A percentile compares a stretch with the other conserved stretches of the same genome.
Evolutionary conservation across 108 stramenopile genomes (phyloP).

Genomic region (Licmophora abbreviata): DNA sequence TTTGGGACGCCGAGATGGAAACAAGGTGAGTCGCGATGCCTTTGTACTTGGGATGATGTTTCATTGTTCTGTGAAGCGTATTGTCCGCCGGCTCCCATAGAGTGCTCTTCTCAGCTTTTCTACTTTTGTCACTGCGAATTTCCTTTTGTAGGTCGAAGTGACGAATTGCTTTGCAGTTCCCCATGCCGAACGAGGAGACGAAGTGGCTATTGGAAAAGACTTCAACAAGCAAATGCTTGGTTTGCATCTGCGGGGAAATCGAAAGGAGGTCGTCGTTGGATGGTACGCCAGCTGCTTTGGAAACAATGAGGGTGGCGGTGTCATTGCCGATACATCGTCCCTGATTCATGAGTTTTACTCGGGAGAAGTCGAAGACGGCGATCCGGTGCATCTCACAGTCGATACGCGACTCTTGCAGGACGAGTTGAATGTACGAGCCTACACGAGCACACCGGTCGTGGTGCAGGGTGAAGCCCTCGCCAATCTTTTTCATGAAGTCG

Average conservation of each 20-base stretch:
- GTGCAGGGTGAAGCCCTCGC: conserved; percentile 80
- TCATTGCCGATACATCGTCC: conserved; percentile 69
- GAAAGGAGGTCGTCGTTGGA: conserved; percentile 89
- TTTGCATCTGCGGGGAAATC: conserved; percentile 68
- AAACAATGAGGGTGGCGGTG: conserved; percentile 18
- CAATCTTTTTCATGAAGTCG: conserved; percentile 88
- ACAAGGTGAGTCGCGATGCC: conserved; percentile 26
- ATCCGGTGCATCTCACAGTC: conserved; percentile 85
- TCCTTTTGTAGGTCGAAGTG: conserved; percentile 61
- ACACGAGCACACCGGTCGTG: conserved; percentile 58
- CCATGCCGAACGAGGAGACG: conserved; percentile 83
- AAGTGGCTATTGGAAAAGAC: conserved; percentile 95
- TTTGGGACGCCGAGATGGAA: conserved; percentile 57
- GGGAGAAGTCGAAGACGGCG: conserved; percentile 80
- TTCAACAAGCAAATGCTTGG: conserved; percentile 87
- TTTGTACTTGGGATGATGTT: neutral
- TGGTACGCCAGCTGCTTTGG: conserved; percentile 87
- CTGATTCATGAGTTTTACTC: conserved; percentile 97
- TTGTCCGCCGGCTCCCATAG: neutral
- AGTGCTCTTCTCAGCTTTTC: neutral
- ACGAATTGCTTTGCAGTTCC: conserved; percentile 96
- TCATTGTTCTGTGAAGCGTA: neutral
- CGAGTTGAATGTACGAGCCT: conserved; percentile 71
- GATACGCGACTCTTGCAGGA: conserved; percentile 74
- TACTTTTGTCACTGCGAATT: neutral